Evolutionary conservation across 2,329 filamentous ascomycete species (phyloP).

Genomic region (Tolypocladium cylindrosporum): DNA sequence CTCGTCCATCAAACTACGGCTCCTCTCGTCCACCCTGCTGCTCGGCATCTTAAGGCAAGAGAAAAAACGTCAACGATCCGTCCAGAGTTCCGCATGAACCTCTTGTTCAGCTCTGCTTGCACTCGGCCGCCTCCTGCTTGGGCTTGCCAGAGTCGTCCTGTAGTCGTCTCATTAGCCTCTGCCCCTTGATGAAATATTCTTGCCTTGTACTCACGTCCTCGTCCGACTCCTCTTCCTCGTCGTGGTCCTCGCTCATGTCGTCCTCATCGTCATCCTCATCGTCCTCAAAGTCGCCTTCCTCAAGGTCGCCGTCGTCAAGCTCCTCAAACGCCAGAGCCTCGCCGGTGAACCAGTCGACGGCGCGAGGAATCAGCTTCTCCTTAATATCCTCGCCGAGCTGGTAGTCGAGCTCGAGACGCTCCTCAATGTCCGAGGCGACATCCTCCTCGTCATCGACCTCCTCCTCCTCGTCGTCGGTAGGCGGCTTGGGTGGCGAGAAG

Average conservation of each 20-base stretch:
- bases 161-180: not conserved
- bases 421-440: constrained; percentile 83
- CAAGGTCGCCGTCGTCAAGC: constrained; percentile 45
- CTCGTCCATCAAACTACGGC: not conserved
- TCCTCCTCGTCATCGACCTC: constrained; percentile 63
- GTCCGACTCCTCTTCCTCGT: constrained; percentile 72
- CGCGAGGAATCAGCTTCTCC: constrained; percentile 97
- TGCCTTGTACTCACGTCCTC: constrained; percentile 51
- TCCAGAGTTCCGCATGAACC: not conserved
- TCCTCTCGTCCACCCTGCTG: not conserved
- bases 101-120: constrained; percentile 74
- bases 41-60: not conserved
- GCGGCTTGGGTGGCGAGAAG: constrained; percentile 90
- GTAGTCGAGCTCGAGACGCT: constrained; percentile 95
- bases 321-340: constrained; percentile 97
- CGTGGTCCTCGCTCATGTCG: constrained; percentile 73
- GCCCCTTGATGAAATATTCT: not conserved
- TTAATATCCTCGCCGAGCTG: constrained; percentile 99
- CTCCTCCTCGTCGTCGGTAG: constrained; percentile 54
- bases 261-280: constrained; percentile 91
- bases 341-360: constrained; percentile 98
- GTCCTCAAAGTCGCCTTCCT: constrained; percentile 71
- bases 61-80: not conserved
- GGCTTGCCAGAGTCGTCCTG: constrained; percentile 83
- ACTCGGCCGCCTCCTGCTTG: constrained; percentile 89